A percentile compares a stretch with the other conserved stretches of the same genome.
Conservation (phyloP, 1,284 basidiomycete genomes). For the Polyporus tsugae region DNA sequence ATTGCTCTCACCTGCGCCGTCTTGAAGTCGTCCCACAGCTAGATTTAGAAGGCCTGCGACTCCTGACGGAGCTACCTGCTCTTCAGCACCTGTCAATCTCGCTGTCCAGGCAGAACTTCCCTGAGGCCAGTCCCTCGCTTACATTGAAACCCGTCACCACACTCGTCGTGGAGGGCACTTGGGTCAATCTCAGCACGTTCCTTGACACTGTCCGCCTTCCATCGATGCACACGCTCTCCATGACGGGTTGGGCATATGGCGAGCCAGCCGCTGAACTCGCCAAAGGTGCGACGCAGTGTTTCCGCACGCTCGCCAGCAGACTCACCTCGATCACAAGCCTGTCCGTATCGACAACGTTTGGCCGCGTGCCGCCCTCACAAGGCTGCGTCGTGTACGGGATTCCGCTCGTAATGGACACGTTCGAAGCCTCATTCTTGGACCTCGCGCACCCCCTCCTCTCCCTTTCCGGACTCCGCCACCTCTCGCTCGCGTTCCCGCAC, state of each 20-base stretch:
- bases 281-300: background rate
- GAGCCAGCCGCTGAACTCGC: background rate
- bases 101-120: background rate
- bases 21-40: background rate
- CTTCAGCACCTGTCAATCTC: background rate
- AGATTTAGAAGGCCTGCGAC: background rate
- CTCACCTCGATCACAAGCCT: background rate
- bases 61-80: background rate
- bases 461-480: background rate
- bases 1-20: background rate
- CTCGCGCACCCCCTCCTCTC: background rate
- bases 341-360: background rate
- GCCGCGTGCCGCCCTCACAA: too few species aligned
- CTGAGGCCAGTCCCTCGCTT: background rate
- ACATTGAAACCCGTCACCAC: background rate
- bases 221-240: background rate
- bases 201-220: conserved; percentile 2
- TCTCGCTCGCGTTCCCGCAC: background rate
- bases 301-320: background rate
- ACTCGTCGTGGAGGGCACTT: background rate
- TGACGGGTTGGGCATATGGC: background rate
- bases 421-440: background rate
- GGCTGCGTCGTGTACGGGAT: background rate
- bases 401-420: background rate
- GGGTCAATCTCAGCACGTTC: background rate